A percentile compares a stretch with the other conserved stretches of the same genome.
Evolutionary conservation across 495 filamentous ascomycete species (phyloP).

Genomic region (Daldinia bambusicola): DNA sequence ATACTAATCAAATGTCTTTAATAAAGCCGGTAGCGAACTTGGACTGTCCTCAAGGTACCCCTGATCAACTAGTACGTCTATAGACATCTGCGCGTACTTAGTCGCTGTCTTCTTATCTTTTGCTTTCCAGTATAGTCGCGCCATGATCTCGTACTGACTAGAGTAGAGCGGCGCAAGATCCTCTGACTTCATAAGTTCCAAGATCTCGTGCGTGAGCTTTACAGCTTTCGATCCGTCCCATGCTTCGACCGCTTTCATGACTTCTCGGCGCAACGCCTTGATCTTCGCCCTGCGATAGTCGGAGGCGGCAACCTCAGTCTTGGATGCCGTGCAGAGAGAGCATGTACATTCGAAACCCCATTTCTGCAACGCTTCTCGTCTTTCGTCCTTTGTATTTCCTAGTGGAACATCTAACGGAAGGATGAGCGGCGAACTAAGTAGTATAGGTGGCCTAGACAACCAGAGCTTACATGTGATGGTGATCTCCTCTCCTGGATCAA

Average conservation of each 20-base stretch:
- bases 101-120: conserved; percentile 50
- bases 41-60: conserved; percentile 39
- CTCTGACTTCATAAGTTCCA: conserved; percentile 48
- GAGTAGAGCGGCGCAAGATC: conserved; percentile 49
- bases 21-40: conserved; percentile 17
- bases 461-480: conserved; percentile 50
- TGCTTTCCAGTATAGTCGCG: conserved; percentile 52
- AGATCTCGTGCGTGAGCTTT: conserved; percentile 45
- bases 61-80: conserved; percentile 49
- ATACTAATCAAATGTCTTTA: conserved; percentile 31
- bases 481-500: conserved; percentile 56
- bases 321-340: conserved; percentile 49
- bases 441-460: background rate
- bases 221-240: conserved; percentile 52
- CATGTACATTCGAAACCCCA: conserved; percentile 57
- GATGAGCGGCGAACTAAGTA: background rate
- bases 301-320: conserved; percentile 46
- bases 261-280: conserved; percentile 45
- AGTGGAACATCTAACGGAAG: conserved; percentile 45
- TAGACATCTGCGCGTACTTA: conserved; percentile 51
- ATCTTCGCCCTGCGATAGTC: conserved; percentile 52
- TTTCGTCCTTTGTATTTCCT: conserved; percentile 45
- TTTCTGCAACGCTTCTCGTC: conserved; percentile 43
- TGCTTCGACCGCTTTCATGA: conserved; percentile 47
- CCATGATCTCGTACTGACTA: conserved; percentile 56